A percentile compares a stretch with the other conserved stretches of the same genome.
phyloP scores from a whole-genome alignment of 345 rosid species.

The Viola odorata region DNA sequence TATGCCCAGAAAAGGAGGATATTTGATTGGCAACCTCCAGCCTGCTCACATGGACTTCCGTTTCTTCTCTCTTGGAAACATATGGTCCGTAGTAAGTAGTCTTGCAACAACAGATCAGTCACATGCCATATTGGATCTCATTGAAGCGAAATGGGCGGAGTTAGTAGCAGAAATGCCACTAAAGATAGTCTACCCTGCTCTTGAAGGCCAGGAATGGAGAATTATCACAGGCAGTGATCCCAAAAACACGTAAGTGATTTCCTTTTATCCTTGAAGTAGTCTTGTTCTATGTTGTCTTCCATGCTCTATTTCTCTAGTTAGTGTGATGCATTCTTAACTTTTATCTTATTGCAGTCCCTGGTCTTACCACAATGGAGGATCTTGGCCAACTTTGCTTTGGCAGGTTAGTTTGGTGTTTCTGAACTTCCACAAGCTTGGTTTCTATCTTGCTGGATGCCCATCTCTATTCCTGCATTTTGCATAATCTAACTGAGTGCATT shows the following conservation, averaged over 20 bases:
- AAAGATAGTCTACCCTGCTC: conserved; percentile 76
- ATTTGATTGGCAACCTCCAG: conserved; percentile 81
- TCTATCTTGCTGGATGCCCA: too few relatives aligned
- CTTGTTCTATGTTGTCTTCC: not conserved
- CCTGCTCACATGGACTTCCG: conserved; percentile 98
- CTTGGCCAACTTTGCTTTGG: conserved; percentile 97
- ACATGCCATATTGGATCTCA: conserved; percentile 79
- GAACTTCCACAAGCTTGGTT: too few relatives aligned
- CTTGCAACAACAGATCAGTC: conserved; percentile 71
- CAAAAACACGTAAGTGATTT: conserved; percentile 63
- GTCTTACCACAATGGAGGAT: conserved; percentile 95
- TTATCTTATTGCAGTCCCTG: conserved; percentile 61
- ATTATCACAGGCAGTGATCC: conserved; percentile 90
- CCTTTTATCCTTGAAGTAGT: conserved; percentile 5
- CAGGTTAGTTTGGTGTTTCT: conserved; percentile 52
- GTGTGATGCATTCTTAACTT: conserved; percentile 9
- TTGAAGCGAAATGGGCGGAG: conserved; percentile 81
- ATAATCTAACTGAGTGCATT: too few relatives aligned
- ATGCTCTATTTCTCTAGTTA: conserved; percentile 5
- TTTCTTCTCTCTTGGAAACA: conserved; percentile 82
- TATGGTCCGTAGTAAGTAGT: conserved; percentile 73
- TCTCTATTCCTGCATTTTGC: too few relatives aligned
- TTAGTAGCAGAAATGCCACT: conserved; percentile 83
- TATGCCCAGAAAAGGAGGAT: conserved; percentile 78
- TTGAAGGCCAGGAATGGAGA: conserved; percentile 85